Percentiles rank a stretch among this genome's conserved stretches.
phyloP scores from a whole-genome alignment of 257 asterid genomes.

The Salvia splendens region DNA sequence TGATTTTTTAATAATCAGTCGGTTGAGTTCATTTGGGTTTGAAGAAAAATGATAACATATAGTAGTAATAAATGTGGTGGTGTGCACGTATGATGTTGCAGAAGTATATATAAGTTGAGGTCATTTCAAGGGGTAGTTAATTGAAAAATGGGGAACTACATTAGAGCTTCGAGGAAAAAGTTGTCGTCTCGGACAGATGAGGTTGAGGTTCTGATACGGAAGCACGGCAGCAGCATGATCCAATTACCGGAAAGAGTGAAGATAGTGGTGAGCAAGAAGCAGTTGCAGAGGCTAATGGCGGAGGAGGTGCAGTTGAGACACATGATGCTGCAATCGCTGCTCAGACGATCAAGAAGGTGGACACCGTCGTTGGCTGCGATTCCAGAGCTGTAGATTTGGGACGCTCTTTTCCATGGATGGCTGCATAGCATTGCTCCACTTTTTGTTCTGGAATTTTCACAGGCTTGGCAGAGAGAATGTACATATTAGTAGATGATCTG shows the following conservation, averaged over 20 bases:
- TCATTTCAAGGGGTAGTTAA: constrained; percentile 3
- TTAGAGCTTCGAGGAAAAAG: constrained; percentile 15
- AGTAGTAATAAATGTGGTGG: constrained; percentile 23
- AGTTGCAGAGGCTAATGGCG: constrained; percentile 34
- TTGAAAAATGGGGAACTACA: constrained; percentile 40
- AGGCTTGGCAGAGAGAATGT: too few species aligned
- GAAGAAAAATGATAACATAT: background rate
- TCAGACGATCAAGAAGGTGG: constrained; percentile 37
- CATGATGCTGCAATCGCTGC: constrained; percentile 12
- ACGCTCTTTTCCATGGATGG: background rate
- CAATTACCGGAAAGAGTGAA: constrained; percentile 30
- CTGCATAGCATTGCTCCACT: too few species aligned
- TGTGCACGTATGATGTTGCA: constrained; percentile 32
- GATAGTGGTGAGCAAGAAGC: constrained; percentile 42
- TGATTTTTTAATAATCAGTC: background rate
- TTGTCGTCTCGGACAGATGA: background rate
- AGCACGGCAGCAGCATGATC: background rate
- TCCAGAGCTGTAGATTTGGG: constrained; percentile 36
- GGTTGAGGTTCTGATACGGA: constrained; percentile 8
- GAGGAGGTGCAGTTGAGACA: constrained; percentile 17
- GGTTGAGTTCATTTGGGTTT: background rate
- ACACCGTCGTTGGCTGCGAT: constrained; percentile 50
- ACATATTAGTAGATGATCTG: too few species aligned
- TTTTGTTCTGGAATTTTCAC: too few species aligned
- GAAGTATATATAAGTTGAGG: constrained; percentile 2